phyloP scores from a whole-genome alignment of 73 alveolate genomes.

The Effrenium voratum region DNA sequence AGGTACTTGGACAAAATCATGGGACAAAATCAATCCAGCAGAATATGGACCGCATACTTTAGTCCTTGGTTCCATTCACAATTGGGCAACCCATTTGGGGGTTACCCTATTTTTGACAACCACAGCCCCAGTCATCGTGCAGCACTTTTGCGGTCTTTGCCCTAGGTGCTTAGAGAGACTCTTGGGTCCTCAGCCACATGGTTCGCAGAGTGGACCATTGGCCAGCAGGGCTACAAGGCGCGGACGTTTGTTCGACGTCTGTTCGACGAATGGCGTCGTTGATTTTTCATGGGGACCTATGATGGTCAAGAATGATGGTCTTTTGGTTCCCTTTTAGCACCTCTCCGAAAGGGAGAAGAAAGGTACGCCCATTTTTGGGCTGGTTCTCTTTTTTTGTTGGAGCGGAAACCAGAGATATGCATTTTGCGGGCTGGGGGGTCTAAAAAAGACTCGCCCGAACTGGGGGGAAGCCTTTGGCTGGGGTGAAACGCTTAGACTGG shows the following conservation, averaged over 20 bases:
- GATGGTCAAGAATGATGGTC: neutral
- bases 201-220: conserved; percentile 81
- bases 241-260: neutral
- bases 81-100: neutral
- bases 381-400: too few species aligned
- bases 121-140: too few species aligned
- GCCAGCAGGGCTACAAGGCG: conserved; percentile 31
- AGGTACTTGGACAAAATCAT: too few species aligned
- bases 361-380: too few species aligned
- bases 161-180: conserved; percentile 42
- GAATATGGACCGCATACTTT: too few species aligned
- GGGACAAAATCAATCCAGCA: too few species aligned
- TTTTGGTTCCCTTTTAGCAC: neutral
- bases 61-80: too few species aligned
- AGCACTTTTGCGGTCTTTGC: too few species aligned
- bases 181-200: conserved; percentile 36
- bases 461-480: too few species aligned
- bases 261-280: neutral
- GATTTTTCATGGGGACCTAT: neutral
- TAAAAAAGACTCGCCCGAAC: neutral
- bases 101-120: neutral
- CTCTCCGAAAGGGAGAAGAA: neutral
- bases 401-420: neutral
- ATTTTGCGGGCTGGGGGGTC: neutral
- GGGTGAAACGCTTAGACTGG: too few species aligned